Conservation (phyloP, 352 stramenopile genomes). For the Pythium scleroteichum region DNA sequence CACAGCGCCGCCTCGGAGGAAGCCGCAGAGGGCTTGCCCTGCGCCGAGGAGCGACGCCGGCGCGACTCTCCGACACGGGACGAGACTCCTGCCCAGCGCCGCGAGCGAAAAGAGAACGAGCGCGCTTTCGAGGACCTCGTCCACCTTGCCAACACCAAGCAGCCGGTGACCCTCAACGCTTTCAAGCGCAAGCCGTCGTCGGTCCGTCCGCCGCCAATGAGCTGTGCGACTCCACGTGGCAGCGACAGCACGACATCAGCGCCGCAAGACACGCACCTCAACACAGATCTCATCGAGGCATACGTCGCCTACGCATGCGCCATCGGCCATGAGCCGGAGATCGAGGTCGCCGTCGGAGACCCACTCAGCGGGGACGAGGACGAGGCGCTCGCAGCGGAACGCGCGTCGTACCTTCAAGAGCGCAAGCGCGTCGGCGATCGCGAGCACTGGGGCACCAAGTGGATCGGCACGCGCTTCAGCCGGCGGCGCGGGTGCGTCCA, state of each 20-base stretch:
- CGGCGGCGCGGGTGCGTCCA: constrained; percentile 36
- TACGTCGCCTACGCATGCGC: constrained; percentile 93
- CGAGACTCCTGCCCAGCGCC: constrained; percentile 31
- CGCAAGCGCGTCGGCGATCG: constrained; percentile 34
- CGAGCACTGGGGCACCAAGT: constrained; percentile 47
- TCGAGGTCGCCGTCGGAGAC: constrained; percentile 90
- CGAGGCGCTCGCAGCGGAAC: constrained; percentile 20
- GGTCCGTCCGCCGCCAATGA: constrained; percentile 1
- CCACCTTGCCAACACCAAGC: constrained; percentile 54
- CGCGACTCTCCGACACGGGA: not conserved
- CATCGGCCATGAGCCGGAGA: constrained; percentile 75
- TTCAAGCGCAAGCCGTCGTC: constrained; percentile 37
- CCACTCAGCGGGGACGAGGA: constrained; percentile 35
- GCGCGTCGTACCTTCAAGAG: constrained; percentile 40
- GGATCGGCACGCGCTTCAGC: constrained; percentile 48
- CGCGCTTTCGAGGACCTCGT: constrained; percentile 54
- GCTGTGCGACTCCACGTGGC: no score
- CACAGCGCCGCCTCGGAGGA: no score
- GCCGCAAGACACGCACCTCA: constrained; percentile 87
- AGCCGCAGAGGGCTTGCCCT: no score
- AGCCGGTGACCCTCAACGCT: constrained; percentile 48
- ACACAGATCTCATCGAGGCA: constrained; percentile 93
- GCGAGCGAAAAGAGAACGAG: constrained; percentile 46
- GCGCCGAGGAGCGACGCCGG: not conserved
- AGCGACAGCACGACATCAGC: constrained; percentile 50